phyloP scores from a whole-genome alignment of 495 filamentous ascomycete genomes.

The Aspergillus ostianus region DNA sequence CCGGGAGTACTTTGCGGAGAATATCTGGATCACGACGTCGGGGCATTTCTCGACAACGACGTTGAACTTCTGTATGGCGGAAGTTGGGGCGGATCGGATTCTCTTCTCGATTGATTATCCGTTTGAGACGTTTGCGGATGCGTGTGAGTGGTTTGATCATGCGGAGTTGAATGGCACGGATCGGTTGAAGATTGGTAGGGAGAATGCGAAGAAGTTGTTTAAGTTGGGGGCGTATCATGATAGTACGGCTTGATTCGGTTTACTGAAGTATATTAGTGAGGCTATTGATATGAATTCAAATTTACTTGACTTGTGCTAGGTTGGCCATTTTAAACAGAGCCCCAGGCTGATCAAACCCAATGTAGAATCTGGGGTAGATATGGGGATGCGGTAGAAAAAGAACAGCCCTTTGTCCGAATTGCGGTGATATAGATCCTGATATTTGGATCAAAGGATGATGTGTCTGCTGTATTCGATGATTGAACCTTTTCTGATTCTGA shows the following conservation, averaged over 20 bases:
- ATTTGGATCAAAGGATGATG: no score
- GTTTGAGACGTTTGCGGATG: slow-evolving; percentile 53
- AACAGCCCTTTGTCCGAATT: no score
- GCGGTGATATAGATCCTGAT: no score
- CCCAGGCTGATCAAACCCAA: no score
- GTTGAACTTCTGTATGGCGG: slow-evolving; percentile 48
- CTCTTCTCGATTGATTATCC: slow-evolving; percentile 54
- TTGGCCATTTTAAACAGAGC: no score
- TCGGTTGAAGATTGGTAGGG: slow-evolving; percentile 49
- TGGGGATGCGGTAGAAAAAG: no score
- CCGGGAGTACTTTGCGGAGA: slow-evolving; percentile 55
- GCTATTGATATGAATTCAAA: no score
- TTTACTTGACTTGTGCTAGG: no score
- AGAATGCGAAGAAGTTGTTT: slow-evolving; percentile 56
- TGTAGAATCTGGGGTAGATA: no score
- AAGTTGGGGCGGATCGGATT: slow-evolving; percentile 44
- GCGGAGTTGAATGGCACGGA: slow-evolving; percentile 43
- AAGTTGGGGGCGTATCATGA: slow-evolving; percentile 45
- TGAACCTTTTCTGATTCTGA: no score
- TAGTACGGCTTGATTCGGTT: slow-evolving; percentile 25
- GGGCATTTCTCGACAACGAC: slow-evolving; percentile 59
- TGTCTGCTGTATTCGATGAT: no score
- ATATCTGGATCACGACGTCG: slow-evolving; percentile 65
- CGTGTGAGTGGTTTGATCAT: slow-evolving; percentile 54
- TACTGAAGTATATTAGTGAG: no score